A percentile compares a stretch with the other conserved stretches of the same genome.
These are phyloP conservation scores for Orbilia blumenaviensis DNA, from an alignment of 2,329 filamentous ascomycete genomes.

Conservation along the genomic window DNA sequence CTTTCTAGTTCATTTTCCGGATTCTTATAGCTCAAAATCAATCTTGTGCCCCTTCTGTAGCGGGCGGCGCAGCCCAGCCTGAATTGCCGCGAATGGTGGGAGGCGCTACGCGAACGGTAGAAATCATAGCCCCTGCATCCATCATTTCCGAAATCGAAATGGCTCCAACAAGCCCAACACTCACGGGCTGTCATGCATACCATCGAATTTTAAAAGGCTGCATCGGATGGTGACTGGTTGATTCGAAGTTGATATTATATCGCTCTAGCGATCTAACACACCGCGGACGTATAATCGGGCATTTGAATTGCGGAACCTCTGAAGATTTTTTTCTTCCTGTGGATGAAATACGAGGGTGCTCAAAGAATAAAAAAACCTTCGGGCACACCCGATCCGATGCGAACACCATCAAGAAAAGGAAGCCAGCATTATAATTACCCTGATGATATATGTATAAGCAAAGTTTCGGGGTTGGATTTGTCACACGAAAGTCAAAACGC, in stretches of 20 bases:
- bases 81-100: conserved; percentile 1
- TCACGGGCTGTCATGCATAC: conserved; percentile 2
- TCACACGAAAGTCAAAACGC: neutral
- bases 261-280: neutral
- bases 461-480: conserved; percentile 1
- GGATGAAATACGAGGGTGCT: neutral
- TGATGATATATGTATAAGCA: no score
- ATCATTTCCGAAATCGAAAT: conserved; percentile 32
- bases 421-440: neutral
- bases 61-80: no score
- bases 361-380: neutral
- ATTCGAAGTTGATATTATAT: neutral
- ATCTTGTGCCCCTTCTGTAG: conserved; percentile 13
- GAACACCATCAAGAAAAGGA: neutral
- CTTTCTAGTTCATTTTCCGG: conserved; percentile 1
- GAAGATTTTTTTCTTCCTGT: no score
- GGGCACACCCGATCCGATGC: neutral
- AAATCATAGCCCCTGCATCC: conserved; percentile 28
- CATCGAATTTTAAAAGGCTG: conserved; percentile 30
- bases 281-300: no score
- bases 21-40: no score
- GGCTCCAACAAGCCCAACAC: neutral
- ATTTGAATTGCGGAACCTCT: neutral
- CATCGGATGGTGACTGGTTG: neutral
- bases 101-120: conserved; percentile 26